These are phyloP conservation scores for Noccaea bulbosa DNA, from an alignment of 345 rosid species.

Conservation along the genomic window DNA sequence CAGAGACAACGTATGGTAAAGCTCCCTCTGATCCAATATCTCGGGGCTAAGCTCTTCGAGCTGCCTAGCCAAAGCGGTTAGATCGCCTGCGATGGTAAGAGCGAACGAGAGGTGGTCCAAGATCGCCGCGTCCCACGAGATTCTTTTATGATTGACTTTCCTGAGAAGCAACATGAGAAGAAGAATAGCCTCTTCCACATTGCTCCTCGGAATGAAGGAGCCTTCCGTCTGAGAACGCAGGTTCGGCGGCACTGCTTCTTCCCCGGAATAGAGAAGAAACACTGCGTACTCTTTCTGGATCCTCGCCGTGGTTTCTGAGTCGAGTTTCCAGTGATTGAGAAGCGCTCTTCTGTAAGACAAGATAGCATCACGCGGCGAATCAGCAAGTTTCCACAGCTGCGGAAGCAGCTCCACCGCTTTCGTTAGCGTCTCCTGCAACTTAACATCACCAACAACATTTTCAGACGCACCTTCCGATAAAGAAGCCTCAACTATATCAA, in stretches of 20 bases:
- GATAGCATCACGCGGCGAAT: conserved; percentile 62
- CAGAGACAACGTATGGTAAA: conserved; percentile 56
- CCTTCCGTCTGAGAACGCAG: conserved; percentile 70
- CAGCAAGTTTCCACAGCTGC: conserved; percentile 75
- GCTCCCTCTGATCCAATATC: conserved; percentile 57
- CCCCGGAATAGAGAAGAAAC: conserved; percentile 81
- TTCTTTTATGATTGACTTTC: conserved; percentile 61
- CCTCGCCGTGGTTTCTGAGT: conserved; percentile 61
- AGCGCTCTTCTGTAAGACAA: conserved; percentile 74
- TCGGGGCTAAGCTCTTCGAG: conserved; percentile 74
- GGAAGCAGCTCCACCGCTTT: conserved; percentile 91
- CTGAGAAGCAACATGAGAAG: conserved; percentile 72
- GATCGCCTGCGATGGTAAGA: conserved; percentile 65
- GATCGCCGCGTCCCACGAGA: conserved; percentile 76
- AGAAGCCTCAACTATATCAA: conserved; percentile 83
- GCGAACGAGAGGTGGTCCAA: conserved; percentile 82
- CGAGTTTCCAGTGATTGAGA: conserved; percentile 73
- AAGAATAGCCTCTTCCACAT: conserved; percentile 80
- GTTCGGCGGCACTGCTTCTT: conserved; percentile 75
- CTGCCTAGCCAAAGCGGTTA: conserved; percentile 59
- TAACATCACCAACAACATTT: conserved; percentile 66
- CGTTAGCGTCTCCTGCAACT: conserved; percentile 71
- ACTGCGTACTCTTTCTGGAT: conserved; percentile 76
- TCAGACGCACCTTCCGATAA: conserved; percentile 72
- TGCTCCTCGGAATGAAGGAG: conserved; percentile 74